Base-by-base conservation (phyloP, 202 grass and related monocot genomes). In the Tripidium arundinaceum region DNA sequence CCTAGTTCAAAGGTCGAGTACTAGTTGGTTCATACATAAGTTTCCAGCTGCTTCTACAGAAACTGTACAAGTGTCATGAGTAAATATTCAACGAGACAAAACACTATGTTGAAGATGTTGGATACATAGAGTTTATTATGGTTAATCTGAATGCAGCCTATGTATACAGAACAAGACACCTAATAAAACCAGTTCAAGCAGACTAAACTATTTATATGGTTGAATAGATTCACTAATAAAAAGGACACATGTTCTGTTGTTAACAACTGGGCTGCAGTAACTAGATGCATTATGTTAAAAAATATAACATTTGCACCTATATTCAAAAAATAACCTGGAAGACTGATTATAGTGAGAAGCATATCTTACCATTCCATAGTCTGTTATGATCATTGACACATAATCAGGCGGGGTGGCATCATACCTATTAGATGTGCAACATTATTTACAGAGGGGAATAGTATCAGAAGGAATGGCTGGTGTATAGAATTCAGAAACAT, bases 321-420 rank as follows among this genome's bases (percentile, higher is more conserved):
- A 69, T 46, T 16, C 2, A 22, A 21, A 19, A n/a, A 62, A 57
- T 54, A 76, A 25, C 70, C 29, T 70, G 43, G 7, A 52, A 41
- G 11, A 62, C 8, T 24, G 29, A 64, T 14, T 74, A 59, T 39
- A 62, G 26, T 29, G 19, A 87, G 38, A 89, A 68, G 34, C 25
- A 29, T 83, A 82, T 78, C 87, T 81, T 85, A 94, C 94, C 94
- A 97, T 97, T 77, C 94, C 94, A 81, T 94, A 93, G 88, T 97
- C 94, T 52, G 94, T 97, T 72, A 97, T 83, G 71, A 97, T 89
- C 89, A 94, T 93, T 12, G 91, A 97, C 34, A 97, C 89, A 63
- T 92, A 94, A 69, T 97, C 91, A 81, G 89, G 90, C 73, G 94
- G 94, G 39, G 91, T 97, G 26, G 87, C 86, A 84, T 94, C 94